phyloP scores from a whole-genome alignment of 768 basidiomycete genomes.

The Tricholoma bakamatsutake region DNA sequence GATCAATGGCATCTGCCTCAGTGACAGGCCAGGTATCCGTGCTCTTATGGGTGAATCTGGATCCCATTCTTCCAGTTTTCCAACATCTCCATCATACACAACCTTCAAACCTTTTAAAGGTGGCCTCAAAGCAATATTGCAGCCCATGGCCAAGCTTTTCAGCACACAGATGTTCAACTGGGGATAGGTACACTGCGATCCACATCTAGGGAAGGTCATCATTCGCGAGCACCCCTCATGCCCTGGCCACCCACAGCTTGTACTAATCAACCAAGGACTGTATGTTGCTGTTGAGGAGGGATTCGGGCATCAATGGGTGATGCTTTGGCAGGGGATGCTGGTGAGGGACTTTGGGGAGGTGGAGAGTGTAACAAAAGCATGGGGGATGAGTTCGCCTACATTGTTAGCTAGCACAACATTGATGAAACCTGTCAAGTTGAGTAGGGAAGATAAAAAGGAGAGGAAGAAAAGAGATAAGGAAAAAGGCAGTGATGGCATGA shows the following conservation, averaged over 20 bases:
- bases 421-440: constrained; percentile 51
- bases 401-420: constrained; percentile 69
- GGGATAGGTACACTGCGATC: constrained; percentile 85
- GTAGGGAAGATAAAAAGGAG: constrained; percentile 21
- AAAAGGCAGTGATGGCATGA: constrained; percentile 24
- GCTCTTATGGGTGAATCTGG: constrained; percentile 50
- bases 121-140: constrained; percentile 65
- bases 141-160: constrained; percentile 82
- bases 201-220: constrained; percentile 75
- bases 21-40: constrained; percentile 52
- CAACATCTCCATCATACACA: constrained; percentile 16
- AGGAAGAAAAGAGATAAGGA: constrained; percentile 18
- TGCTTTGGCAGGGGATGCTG: constrained; percentile 66
- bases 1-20: constrained; percentile 73
- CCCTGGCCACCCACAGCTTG: constrained; percentile 50
- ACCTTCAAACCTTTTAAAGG: constrained; percentile 41
- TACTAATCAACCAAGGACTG: constrained; percentile 89
- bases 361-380: constrained; percentile 43
- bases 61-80: constrained; percentile 16
- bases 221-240: constrained; percentile 52
- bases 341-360: constrained; percentile 50
- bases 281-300: constrained; percentile 67
- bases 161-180: constrained; percentile 87
- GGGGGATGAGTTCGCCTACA: constrained; percentile 70
- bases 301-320: constrained; percentile 73